These are phyloP conservation scores for Malus hybrid DNA, from an alignment of 331 rosid species.

Conservation along the genomic window DNA sequence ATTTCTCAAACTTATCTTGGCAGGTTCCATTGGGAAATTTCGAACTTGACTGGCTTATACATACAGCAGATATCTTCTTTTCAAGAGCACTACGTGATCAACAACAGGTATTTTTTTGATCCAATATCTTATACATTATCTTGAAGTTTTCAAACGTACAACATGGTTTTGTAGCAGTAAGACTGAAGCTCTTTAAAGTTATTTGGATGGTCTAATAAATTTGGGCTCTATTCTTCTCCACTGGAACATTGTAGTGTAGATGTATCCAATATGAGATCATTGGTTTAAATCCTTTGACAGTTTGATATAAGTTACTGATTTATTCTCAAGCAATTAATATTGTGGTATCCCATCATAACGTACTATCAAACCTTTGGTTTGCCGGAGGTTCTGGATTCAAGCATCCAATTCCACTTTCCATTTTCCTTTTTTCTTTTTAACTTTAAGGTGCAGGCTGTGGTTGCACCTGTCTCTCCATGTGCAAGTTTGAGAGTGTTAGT, in stretches of 20 bases:
- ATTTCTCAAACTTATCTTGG: constrained; percentile 22
- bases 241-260: too few relatives aligned
- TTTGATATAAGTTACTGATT: neutral
- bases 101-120: constrained; percentile 61
- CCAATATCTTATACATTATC: neutral
- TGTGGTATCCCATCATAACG: neutral
- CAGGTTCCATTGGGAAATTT: constrained; percentile 96
- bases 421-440: neutral
- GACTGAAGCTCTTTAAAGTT: neutral
- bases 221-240: too few relatives aligned
- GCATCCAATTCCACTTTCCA: neutral
- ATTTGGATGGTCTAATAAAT: too few relatives aligned
- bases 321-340: neutral
- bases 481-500: neutral
- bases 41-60: constrained; percentile 84
- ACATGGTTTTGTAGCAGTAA: neutral
- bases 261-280: too few relatives aligned
- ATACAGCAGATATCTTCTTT: constrained; percentile 76
- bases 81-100: constrained; percentile 87
- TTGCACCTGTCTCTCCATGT: neutral
- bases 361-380: neutral
- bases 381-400: neutral
- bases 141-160: neutral
- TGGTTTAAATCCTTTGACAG: too few relatives aligned
- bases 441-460: neutral